These are phyloP conservation scores for Elsinoe australis DNA, from an alignment of 2,329 filamentous ascomycete species.

Conservation along the genomic window DNA sequence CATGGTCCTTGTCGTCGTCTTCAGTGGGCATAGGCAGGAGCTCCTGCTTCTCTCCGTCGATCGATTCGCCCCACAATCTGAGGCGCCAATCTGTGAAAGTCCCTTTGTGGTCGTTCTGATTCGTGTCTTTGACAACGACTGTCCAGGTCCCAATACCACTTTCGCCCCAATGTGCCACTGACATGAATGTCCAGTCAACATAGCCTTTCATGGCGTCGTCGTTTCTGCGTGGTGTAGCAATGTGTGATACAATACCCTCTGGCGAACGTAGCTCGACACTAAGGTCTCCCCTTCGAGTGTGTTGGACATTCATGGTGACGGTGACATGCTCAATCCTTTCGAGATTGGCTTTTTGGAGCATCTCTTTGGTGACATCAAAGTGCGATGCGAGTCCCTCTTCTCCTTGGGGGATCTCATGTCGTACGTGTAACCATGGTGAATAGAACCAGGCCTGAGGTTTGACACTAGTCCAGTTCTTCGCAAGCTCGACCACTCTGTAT, in stretches of 20 bases:
- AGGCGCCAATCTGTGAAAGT: constrained; percentile 86
- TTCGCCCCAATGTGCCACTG: constrained; percentile 94
- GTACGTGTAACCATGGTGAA: constrained; percentile 88
- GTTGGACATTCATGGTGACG: constrained; percentile 91
- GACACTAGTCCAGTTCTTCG: constrained; percentile 77
- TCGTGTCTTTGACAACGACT: constrained; percentile 76
- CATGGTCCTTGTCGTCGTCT: constrained; percentile 76
- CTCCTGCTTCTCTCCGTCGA: constrained; percentile 64
- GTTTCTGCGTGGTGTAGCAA: constrained; percentile 64
- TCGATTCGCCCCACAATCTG: constrained; percentile 85
- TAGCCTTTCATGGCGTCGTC: constrained; percentile 67
- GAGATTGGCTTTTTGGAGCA: constrained; percentile 74
- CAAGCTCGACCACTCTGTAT: constrained; percentile 73
- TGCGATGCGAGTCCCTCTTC: constrained; percentile 66
- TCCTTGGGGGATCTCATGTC: constrained; percentile 78
- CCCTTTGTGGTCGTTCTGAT: constrained; percentile 67
- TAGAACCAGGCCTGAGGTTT: constrained; percentile 95
- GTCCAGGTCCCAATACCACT: constrained; percentile 83
- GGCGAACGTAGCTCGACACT: constrained; percentile 89
- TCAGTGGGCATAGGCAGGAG: constrained; percentile 75
- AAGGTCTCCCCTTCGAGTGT: constrained; percentile 78
- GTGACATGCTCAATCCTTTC: constrained; percentile 89
- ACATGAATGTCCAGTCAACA: constrained; percentile 98
- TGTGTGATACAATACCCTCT: constrained; percentile 69
- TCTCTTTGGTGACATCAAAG: constrained; percentile 75